Conservation (phyloP, 352 stramenopile genomes). For the Phytophthora ohioensis region DNA sequence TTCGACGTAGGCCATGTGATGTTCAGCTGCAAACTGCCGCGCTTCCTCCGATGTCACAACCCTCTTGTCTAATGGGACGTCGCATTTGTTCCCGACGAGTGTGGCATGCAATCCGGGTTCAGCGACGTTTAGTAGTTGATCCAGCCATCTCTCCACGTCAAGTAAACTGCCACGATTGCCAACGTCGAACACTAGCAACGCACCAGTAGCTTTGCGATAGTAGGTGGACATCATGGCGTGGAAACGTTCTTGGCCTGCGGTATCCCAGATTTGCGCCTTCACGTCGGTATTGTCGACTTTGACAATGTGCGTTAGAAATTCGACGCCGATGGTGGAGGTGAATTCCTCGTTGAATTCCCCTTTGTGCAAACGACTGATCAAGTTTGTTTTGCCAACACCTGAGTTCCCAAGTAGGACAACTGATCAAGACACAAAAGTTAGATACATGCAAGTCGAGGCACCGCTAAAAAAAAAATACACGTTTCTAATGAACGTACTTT, state of each 20-base stretch:
- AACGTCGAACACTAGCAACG: slow-evolving; percentile 85
- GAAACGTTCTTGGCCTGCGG: slow-evolving; percentile 87
- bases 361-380: slow-evolving; percentile 83
- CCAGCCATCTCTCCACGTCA: slow-evolving; percentile 73
- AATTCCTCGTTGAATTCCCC: slow-evolving; percentile 89
- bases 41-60: slow-evolving; percentile 68
- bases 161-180: slow-evolving; percentile 61
- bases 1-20: slow-evolving; percentile 84
- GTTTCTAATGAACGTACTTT: slow-evolving; percentile 51
- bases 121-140: slow-evolving; percentile 77
- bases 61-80: slow-evolving; percentile 52
- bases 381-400: slow-evolving; percentile 87
- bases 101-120: slow-evolving; percentile 75
- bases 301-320: slow-evolving; percentile 89
- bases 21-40: slow-evolving; percentile 64
- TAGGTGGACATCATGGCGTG: slow-evolving; percentile 92
- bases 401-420: slow-evolving; percentile 88
- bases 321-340: slow-evolving; percentile 85
- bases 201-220: slow-evolving; percentile 84
- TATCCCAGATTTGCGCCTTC: slow-evolving; percentile 92
- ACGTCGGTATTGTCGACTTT: slow-evolving; percentile 72
- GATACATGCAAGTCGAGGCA: not conserved
- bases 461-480: not conserved
- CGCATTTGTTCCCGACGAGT: slow-evolving; percentile 82
- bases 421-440: slow-evolving; percentile 24